These are phyloP conservation scores for Coemansia sp. DNA, from an alignment of 192 early-diverging fungal genomes.

Conservation along the genomic window DNA sequence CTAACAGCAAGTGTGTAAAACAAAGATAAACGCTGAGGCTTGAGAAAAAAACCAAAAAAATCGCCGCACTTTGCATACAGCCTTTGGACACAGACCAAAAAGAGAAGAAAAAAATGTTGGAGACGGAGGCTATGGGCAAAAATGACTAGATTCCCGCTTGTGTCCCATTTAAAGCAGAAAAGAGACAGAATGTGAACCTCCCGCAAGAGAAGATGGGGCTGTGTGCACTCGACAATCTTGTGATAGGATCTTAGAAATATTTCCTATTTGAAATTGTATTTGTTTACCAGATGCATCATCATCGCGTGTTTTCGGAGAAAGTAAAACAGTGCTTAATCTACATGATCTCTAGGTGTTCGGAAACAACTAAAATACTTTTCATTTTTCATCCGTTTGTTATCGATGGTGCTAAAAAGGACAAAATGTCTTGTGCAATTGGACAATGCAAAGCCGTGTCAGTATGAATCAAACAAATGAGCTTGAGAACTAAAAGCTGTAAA, in stretches of 20 bases:
- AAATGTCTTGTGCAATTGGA: conserved; percentile 1
- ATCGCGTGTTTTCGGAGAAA: not conserved
- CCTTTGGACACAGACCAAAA: not conserved
- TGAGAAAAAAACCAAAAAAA: not conserved
- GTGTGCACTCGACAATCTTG: no score
- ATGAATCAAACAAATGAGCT: not conserved
- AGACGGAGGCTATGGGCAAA: not conserved
- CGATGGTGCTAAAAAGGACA: not conserved
- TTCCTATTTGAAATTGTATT: not conserved
- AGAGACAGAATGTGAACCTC: not conserved
- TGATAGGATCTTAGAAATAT: not conserved
- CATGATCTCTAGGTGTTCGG: no score
- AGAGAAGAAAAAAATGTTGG: not conserved
- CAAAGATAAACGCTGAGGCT: not conserved
- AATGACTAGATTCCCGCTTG: not conserved
- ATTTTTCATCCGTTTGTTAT: no score
- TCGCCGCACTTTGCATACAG: not conserved
- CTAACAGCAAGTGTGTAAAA: not conserved
- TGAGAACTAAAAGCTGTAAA: not conserved
- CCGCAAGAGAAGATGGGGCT: not conserved
- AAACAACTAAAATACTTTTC: no score
- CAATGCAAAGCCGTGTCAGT: conserved; percentile 10
- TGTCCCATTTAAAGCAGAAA: not conserved
- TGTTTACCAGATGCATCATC: not conserved
- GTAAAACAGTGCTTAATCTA: not conserved